Base-by-base conservation (phyloP, 2,329 filamentous ascomycete species). In the Dactylonectria estremocensis region DNA sequence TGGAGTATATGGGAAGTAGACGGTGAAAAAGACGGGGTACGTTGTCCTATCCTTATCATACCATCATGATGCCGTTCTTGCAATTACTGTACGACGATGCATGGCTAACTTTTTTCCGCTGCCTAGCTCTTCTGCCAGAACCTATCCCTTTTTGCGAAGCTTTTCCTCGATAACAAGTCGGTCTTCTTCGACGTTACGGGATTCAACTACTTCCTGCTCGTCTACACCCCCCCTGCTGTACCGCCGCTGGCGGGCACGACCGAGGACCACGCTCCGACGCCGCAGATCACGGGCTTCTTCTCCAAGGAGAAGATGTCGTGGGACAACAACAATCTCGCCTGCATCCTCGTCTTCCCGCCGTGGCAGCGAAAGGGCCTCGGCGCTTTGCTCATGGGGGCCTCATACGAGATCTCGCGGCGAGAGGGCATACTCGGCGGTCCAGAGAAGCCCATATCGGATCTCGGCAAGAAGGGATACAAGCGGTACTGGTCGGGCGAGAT, bases 291-390 rank as follows among this genome's bases (percentile, higher is more conserved):
- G 1, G 96, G 96, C n/a, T 98, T 98, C 87, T 99, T 98, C 84
- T 97, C 93, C 70, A 98, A 99, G 79, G 96, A 99, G 81, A 98
- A 98, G 80, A 93, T 98, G 86, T 97, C 94, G 3, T 99, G 96
- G 95, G 96, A 99, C 77, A 95, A 95, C 77, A 98, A 99, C 81
- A 99, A 98, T 73, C 87, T 99, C 5, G 96, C 96, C 1, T 99
- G 96, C 79, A 99, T 99, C 74, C 86, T 98, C 7, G 89, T 98
- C 16, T 98, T 98, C 77, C 96, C 96, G 1, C 96, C 96, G 0
- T 98, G 95, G 90, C 95, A 98, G 81, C 91, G 93, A 70, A 95
- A 94, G 72, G 95, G 95, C 1, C 87, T 98, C 0, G 96, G 96
- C 0, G 91, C 94, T 58, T 84, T 98, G 57, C 86, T 99, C 35